Percentiles rank a stretch among this genome's conserved stretches.
Conservation (phyloP, 2,329 filamentous ascomycete species). For the Helicocarpus griseus region DNA sequence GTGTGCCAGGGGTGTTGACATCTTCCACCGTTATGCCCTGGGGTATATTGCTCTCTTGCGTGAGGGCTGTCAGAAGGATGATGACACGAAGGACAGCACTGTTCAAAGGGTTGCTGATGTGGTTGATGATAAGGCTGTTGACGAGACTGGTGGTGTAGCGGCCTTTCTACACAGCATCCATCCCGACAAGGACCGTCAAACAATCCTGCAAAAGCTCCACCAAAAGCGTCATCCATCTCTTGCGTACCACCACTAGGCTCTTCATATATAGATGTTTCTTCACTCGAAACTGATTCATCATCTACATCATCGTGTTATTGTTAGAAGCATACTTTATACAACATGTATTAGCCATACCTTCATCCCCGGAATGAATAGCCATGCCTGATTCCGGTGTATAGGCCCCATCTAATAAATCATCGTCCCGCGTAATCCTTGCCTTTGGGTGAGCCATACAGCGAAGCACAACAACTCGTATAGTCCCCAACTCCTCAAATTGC, state of each 20-base stretch:
- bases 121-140: not conserved
- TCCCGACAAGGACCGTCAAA: slow-evolving; percentile 2
- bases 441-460: slow-evolving; percentile 13
- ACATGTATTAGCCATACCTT: slow-evolving; percentile 10
- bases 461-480: slow-evolving; percentile 22
- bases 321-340: not conserved
- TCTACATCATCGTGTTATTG: not conserved
- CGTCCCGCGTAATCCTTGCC: slow-evolving; percentile 12
- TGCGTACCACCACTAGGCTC: not conserved
- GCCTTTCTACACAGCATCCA: not conserved
- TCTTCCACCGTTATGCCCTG: not conserved
- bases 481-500: slow-evolving; percentile 19
- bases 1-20: not conserved
- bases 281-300: not conserved
- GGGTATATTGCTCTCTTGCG: not conserved
- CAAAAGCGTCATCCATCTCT: not conserved
- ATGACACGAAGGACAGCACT: not conserved
- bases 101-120: not conserved
- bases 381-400: slow-evolving; percentile 13
- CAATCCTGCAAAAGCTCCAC: not conserved
- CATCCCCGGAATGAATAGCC: slow-evolving; percentile 13
- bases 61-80: not conserved
- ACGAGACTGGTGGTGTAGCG: not conserved
- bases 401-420: slow-evolving; percentile 11
- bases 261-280: not conserved